Evolutionary conservation across 495 filamentous ascomycete species (phyloP), one percentile per base, ranked within the genome.

Genomic region (Lasiosphaeria ovina): DNA sequence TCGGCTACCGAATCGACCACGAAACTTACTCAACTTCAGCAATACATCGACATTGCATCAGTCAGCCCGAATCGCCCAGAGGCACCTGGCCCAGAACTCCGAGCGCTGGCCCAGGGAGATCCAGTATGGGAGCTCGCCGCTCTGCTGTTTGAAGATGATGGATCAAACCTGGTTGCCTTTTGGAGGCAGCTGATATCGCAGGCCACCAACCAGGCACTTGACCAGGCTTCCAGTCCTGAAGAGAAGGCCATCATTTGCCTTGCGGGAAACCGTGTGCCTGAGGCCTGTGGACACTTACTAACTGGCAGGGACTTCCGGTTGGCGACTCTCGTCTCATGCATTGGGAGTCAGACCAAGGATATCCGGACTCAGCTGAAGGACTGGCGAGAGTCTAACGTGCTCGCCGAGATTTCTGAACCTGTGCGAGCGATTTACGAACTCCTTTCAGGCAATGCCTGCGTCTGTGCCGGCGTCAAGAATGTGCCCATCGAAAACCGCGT

Each of bases 371-470:
- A 98, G 72, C 80, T 98, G 52, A 85, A 86, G 44, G 84, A 89
- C 52, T 98, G 94, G 94, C 84, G 86, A 38, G 84, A 89, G 14
- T 83, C 87, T 45, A 87, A 90, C 62, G 83, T 90, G 3, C 80
- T 93, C 34, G 89, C 92, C 10, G 94, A 98, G 71, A 88, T 97
- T 72, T 87, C 78, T n/a, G 87, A 94, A 62, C 83, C 89, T 11
- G 83, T 96, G 40, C 87, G 95, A 34, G 88, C 92, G 4, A 75
- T 98, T 51, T 98, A 97, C 68, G 92, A 94, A 67, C 80, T 98
- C 8, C 79, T 96, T 8, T 87, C 91, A 36, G 94, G 95, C 54
- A 94, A 97, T 62, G 83, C 89, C 33, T 86, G 89, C 58, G 82
- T 86, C 44, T 91, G 89, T 58, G 85, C 92, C 45, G 93, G 94